Percentiles rank a stretch among this genome's conserved stretches.
Evolutionary conservation across 2,329 filamentous ascomycete species (phyloP).

Genomic region (Colletotrichum sp.): DNA sequence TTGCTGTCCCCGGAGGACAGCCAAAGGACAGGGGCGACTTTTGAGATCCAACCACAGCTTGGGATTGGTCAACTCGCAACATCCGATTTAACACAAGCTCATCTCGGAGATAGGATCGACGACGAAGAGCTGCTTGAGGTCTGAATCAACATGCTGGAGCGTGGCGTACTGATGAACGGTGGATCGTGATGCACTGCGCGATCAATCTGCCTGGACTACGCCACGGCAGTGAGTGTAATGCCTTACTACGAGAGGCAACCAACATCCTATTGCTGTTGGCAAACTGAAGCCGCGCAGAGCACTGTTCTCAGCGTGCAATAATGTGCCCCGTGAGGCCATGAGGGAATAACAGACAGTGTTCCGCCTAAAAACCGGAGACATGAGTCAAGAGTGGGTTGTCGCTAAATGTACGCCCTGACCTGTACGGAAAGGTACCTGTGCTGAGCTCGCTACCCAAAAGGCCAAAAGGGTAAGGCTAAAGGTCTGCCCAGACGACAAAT

Average conservation of each 20-base stretch:
- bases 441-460: not conserved
- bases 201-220: not conserved
- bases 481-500: not conserved
- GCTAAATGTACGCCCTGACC: not conserved
- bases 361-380: not conserved
- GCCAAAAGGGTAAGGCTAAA: not conserved
- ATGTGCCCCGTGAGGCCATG: not conserved
- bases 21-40: not conserved
- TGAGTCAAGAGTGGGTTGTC: conserved; percentile 6
- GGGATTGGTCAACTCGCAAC: not conserved
- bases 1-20: not conserved
- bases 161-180: not conserved
- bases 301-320: not conserved
- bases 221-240: not conserved
- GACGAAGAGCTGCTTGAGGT: not conserved
- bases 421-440: not conserved
- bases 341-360: not conserved
- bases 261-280: not conserved
- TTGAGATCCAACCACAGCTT: not conserved
- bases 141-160: not conserved
- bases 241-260: not conserved
- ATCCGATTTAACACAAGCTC: not conserved
- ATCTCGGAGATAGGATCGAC: not conserved
- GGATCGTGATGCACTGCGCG: not conserved
- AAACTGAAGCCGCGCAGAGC: not conserved